Evolutionary conservation across 2,329 filamentous ascomycete species (phyloP), one percentile per base, ranked within the genome.

Genomic region (Pezicula rhizophila): DNA sequence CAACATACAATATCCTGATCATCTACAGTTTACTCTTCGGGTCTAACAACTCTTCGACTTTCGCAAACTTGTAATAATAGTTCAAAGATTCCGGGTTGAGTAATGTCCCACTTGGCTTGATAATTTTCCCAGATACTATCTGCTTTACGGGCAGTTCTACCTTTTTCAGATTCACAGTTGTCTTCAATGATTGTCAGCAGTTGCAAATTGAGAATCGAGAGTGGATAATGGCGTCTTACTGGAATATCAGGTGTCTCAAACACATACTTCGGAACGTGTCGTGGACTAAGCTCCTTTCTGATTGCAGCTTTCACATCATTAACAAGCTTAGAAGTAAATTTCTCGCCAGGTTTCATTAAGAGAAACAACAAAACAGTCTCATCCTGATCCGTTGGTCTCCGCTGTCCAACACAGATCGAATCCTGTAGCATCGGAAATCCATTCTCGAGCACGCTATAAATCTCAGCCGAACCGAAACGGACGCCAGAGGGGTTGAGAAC

Each of bases 131-230:
- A 0, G 80, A 89, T 1, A 93, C 83, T 54, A 93, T 93, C 61
- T 88, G 84, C 69, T 93, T 93, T 26, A 93, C 85, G 0, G 87
- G 87, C 46, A 93, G 60, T 64, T 93, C 88, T 4, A 93, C 88
- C 66, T 93, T 93, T 65, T 93, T 93, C 44, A 88, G 68, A 62
- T 92, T 93, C 53, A 93, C 82, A 0, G 88, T 93, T 0, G 83
- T 87, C 82, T 89, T n/a, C 20, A 8, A 1, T 45, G 5, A 28
- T 20, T 10, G 18, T 51, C 15, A 47, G 38, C 34, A 39, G 8
- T 3, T 15, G 5, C 26, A 37, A 20, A 15, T 37, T 3, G 42
- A 15, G 14, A 18, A 26, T 23, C 0, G 37, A 4, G 26, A 15
- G 2, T 31, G 37, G 7, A 45, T 12, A 34, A 31, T 34, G 39